phyloP scores from a whole-genome alignment of 2,329 filamentous ascomycete species.

The Albophoma yamanashiensis region DNA sequence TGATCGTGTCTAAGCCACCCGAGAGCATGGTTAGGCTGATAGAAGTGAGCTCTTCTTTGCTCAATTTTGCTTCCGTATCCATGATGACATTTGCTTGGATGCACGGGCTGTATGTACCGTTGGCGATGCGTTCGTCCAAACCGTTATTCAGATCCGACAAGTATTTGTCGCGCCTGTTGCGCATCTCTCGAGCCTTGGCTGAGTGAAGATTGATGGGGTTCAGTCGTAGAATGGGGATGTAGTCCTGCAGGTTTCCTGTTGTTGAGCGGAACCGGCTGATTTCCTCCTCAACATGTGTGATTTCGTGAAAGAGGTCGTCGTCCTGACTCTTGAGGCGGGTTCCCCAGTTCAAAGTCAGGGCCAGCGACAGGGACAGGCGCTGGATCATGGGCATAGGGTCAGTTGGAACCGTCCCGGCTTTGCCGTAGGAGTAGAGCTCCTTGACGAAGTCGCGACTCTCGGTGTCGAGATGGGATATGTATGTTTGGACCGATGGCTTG shows the following conservation, averaged over 20 bases:
- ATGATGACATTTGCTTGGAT: slow-evolving; percentile 58
- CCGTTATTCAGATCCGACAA: slow-evolving; percentile 45
- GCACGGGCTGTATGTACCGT: slow-evolving; percentile 50
- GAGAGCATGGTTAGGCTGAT: slow-evolving; percentile 61
- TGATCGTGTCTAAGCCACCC: slow-evolving; percentile 56
- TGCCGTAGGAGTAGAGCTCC: slow-evolving; percentile 48
- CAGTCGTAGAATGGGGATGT: slow-evolving; percentile 45
- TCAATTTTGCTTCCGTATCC: slow-evolving; percentile 52
- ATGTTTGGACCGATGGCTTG: slow-evolving; percentile 51
- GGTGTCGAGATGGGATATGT: slow-evolving; percentile 50
- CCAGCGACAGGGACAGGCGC: slow-evolving; percentile 49
- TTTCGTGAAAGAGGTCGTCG: slow-evolving; percentile 50
- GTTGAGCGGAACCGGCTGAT: slow-evolving; percentile 49
- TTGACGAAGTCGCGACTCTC: slow-evolving; percentile 53
- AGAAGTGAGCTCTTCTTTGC: slow-evolving; percentile 50
- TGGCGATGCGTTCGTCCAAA: slow-evolving; percentile 49
- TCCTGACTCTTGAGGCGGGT: slow-evolving; percentile 46
- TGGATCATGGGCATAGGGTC: slow-evolving; percentile 62
- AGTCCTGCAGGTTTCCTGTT: slow-evolving; percentile 51
- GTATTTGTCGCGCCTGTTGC: slow-evolving; percentile 49
- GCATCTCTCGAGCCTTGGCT: slow-evolving; percentile 47
- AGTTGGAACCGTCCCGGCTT: slow-evolving; percentile 39
- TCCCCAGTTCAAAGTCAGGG: slow-evolving; percentile 57
- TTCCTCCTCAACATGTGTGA: slow-evolving; percentile 51
- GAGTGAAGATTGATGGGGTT: slow-evolving; percentile 53